Evolutionary conservation across 352 stramenopile species (phyloP).

Genomic region (Elongisporangium prolatum): DNA sequence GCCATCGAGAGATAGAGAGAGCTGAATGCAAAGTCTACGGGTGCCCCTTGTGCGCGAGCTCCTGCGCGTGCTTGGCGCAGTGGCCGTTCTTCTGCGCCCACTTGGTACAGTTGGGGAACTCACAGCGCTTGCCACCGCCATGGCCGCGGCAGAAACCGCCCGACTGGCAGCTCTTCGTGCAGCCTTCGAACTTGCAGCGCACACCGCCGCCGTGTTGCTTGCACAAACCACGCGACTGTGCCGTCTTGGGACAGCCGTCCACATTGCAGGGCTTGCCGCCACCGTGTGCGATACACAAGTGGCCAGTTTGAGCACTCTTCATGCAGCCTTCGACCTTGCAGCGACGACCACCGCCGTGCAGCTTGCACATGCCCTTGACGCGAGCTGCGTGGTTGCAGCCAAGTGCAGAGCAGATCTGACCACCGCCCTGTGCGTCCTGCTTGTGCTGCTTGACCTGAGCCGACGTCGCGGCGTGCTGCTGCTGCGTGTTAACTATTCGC

Average conservation of each 20-base stretch:
- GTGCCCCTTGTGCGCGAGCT: constrained; percentile 58
- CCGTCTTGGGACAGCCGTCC: constrained; percentile 81
- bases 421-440: constrained; percentile 36
- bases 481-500: constrained; percentile 19
- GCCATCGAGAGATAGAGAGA: no score
- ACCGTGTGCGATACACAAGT: constrained; percentile 82
- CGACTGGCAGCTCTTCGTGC: constrained; percentile 85
- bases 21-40: constrained; percentile 21
- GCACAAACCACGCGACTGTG: constrained; percentile 78
- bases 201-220: constrained; percentile 84
- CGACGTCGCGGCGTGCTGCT: constrained; percentile 33
- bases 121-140: constrained; percentile 79
- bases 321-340: constrained; percentile 88
- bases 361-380: constrained; percentile 85
- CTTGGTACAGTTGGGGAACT: constrained; percentile 82
- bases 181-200: constrained; percentile 83
- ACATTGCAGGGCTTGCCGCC: constrained; percentile 83
- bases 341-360: constrained; percentile 68
- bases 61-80: constrained; percentile 83
- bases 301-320: constrained; percentile 82
- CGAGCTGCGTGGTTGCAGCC: constrained; percentile 76
- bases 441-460: constrained; percentile 52
- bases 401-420: constrained; percentile 65
- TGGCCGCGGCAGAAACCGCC: constrained; percentile 81
- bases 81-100: constrained; percentile 86